Conservation (phyloP, 306 rosid genomes). For the Vigna mungo region DNA sequence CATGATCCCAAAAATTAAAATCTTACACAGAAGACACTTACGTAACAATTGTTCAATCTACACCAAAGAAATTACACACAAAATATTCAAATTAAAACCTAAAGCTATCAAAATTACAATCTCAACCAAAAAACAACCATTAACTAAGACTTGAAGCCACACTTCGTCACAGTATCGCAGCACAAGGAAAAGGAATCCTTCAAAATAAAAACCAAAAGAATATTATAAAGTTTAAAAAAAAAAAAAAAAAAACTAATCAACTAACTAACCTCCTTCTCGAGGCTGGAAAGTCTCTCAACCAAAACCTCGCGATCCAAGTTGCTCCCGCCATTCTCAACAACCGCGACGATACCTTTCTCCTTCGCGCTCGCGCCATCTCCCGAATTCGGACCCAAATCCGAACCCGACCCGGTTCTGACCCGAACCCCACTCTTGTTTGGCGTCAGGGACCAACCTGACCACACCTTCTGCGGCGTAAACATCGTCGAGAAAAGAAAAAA, state of each 20-base stretch:
- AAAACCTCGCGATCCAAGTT: constrained; percentile 66
- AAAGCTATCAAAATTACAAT: background rate
- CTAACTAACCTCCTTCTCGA: constrained; percentile 83
- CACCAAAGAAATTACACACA: constrained; percentile 16
- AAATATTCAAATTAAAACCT: constrained; percentile 27
- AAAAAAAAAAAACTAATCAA: constrained; percentile 5
- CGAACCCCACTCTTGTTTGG: constrained; percentile 65
- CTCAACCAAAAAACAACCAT: background rate
- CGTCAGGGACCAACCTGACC: constrained; percentile 74
- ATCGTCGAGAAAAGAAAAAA: constrained; percentile 33
- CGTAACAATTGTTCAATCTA: constrained; percentile 2
- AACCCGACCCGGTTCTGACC: constrained; percentile 61
- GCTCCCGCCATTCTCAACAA: constrained; percentile 68
- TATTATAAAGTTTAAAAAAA: background rate
- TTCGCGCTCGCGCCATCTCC: constrained; percentile 57
- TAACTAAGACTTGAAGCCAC: constrained; percentile 20
- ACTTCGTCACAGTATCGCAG: background rate
- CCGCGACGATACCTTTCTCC: constrained; percentile 62
- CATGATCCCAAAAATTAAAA: background rate
- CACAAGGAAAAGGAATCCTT: constrained; percentile 9
- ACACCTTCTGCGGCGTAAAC: constrained; percentile 80
- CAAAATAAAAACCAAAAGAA: background rate
- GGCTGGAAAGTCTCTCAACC: constrained; percentile 59
- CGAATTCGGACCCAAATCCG: constrained; percentile 48
- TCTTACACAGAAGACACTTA: background rate